Evolutionary conservation across 176 grass and related monocot genomes (phyloP), one percentile per base, ranked within the genome.

Genomic region (Cenchrus purpureus): DNA sequence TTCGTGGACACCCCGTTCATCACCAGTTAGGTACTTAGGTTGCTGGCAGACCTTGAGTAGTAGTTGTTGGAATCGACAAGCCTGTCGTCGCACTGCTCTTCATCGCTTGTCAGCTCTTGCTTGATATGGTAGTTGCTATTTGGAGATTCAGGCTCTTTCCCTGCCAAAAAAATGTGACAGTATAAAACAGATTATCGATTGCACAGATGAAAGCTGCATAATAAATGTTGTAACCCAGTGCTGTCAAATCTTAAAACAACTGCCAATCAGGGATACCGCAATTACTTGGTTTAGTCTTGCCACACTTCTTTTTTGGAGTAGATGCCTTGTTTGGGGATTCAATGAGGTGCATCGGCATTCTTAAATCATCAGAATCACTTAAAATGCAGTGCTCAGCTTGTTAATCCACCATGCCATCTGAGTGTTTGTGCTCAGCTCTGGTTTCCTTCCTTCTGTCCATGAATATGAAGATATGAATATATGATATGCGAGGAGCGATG

Each of bases 11-110:
- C 83, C 77, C 25, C 45, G 42, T 50, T 86, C 87, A 32, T 73
- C 40, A n/a, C 13, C 31, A 37, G 15, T 25, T 25, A 25, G 22
- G 22, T 25, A 25, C 22, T 76, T 11, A 82, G 60, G 57, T 58
- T 17, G 45, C 7, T 68, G 19, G 79, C 74, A 79, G 80, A 59
- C 79, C 68, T 85, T 20, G 59, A 83, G 76, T 64, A 86, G 69
- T 78, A 84, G 79, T 68, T 81, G 37, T 32, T 20, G 63, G 46
- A 73, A 22, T 42, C 52, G 15, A 8, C 28, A 10, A 70, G 78
- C 9, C 58, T 15, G 12, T 79, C 61, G 1, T 63, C 44, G 28
- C 66, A 73, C 13, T 68, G 51, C 52, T 74, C 86, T 63, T 78
- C 58, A 44, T 65, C 76, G 17, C 62, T 60, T 5, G n/a, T 60